Percentiles rank a stretch among this genome's conserved stretches.
phyloP scores from a whole-genome alignment of 2,329 filamentous ascomycete genomes.

The Trichoderma arundinaceum region DNA sequence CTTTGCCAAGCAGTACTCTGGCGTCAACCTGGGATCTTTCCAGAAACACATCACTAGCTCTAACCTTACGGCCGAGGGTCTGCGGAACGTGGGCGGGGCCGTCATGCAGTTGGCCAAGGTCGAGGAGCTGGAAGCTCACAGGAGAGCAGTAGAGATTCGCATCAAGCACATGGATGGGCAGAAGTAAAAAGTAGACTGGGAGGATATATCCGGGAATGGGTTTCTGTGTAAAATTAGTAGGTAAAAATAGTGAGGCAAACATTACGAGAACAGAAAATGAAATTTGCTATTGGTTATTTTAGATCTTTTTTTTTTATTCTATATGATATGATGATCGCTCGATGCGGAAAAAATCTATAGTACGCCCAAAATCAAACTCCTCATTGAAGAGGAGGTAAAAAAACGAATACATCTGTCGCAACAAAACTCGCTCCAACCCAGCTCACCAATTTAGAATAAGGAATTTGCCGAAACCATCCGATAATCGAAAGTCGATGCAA shows the following conservation, averaged over 20 bases:
- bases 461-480: background rate
- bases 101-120: slow-evolving; percentile 96
- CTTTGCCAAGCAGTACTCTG: slow-evolving; percentile 97
- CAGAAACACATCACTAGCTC: slow-evolving; percentile 98
- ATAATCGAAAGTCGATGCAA: background rate
- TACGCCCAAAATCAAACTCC: background rate
- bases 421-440: background rate
- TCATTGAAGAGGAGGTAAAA: no score
- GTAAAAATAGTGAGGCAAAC: background rate
- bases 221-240: slow-evolving; percentile 8
- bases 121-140: slow-evolving; percentile 92
- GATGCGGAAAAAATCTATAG: slow-evolving; percentile 18
- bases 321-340: slow-evolving; percentile 22
- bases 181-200: slow-evolving; percentile 36
- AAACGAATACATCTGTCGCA: background rate
- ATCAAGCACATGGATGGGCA: slow-evolving; percentile 59
- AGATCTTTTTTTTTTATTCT: slow-evolving; percentile 1
- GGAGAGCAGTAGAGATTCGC: slow-evolving; percentile 84
- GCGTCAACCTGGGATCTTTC: slow-evolving; percentile 94
- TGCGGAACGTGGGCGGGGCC: slow-evolving; percentile 82
- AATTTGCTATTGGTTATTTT: background rate
- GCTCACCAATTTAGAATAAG: background rate
- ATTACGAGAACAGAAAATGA: slow-evolving; percentile 6
- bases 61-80: slow-evolving; percentile 82
- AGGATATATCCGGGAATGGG: slow-evolving; percentile 3